phyloP scores from a whole-genome alignment of 2,329 filamentous ascomycete genomes.

The Arthroderma sp. region DNA sequence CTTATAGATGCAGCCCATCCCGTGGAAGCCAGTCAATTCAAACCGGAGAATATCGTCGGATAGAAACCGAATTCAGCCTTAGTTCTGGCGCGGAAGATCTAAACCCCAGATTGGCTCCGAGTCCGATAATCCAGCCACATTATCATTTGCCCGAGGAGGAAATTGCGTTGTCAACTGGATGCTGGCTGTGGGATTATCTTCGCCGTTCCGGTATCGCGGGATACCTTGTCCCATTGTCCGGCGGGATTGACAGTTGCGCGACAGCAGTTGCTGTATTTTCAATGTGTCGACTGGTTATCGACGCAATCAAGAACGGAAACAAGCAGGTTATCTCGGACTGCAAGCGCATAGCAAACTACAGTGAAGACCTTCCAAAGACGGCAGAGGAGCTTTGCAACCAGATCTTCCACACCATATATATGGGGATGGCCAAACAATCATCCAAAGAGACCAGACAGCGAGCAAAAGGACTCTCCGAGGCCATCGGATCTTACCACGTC shows the following conservation, averaged over 20 bases:
- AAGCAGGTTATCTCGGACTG: constrained; percentile 16
- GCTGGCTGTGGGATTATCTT: constrained; percentile 22
- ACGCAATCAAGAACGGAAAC: constrained; percentile 16
- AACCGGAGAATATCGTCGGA: constrained; percentile 16
- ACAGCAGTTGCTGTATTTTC: constrained; percentile 21
- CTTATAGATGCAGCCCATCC: constrained; percentile 14
- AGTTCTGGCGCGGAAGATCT: constrained; percentile 12
- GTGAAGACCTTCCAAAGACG: constrained; percentile 37
- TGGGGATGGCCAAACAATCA: constrained; percentile 55
- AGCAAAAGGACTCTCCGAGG: constrained; percentile 43
- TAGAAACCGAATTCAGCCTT: constrained; percentile 18
- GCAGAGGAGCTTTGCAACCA: constrained; percentile 45
- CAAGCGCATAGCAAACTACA: constrained; percentile 24
- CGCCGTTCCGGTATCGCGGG: constrained; percentile 17
- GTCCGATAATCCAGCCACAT: constrained; percentile 9
- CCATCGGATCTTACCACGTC: constrained; percentile 56
- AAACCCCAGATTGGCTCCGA: constrained; percentile 9
- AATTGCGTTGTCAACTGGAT: constrained; percentile 14
- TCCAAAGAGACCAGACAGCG: constrained; percentile 51
- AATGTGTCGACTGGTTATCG: constrained; percentile 20
- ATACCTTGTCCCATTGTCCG: constrained; percentile 21
- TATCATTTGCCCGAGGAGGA: constrained; percentile 18
- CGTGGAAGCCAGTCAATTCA: constrained; percentile 18
- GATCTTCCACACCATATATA: constrained; percentile 51
- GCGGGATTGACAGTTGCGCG: constrained; percentile 22